phyloP scores from a whole-genome alignment of 352 stramenopile species.

The Pythium inflatum region DNA sequence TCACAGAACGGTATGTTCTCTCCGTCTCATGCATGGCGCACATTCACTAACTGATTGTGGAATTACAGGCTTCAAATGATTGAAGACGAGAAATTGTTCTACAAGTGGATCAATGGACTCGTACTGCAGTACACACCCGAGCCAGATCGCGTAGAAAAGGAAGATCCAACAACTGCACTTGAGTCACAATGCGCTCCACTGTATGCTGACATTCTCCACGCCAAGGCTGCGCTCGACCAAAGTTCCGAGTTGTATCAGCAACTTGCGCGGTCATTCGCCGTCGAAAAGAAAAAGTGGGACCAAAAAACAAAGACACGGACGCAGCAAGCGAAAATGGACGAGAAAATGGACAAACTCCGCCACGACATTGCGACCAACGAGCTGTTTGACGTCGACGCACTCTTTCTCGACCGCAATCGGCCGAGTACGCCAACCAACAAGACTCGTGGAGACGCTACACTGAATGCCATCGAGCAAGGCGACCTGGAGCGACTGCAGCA shows the following conservation, averaged over 20 bases:
- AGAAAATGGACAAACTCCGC: constrained; percentile 45
- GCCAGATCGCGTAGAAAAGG: not conserved
- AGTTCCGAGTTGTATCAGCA: constrained; percentile 35
- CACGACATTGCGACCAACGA: constrained; percentile 48
- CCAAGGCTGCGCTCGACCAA: constrained; percentile 37
- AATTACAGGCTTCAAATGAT: constrained; percentile 57
- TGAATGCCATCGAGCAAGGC: constrained; percentile 19
- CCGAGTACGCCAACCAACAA: not conserved
- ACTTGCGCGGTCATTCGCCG: constrained; percentile 38
- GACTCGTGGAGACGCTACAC: not conserved
- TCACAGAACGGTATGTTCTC: constrained; percentile 46
- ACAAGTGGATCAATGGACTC: constrained; percentile 75
- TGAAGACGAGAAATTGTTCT: constrained; percentile 64
- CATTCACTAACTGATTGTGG: too few relatives aligned
- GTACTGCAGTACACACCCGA: constrained; percentile 29
- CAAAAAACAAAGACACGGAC: constrained; percentile 44
- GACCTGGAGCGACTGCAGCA: constrained; percentile 44
- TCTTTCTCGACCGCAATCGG: constrained; percentile 42
- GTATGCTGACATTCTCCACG: constrained; percentile 34
- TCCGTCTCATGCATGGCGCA: too few relatives aligned
- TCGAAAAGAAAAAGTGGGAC: constrained; percentile 49
- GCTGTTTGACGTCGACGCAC: constrained; percentile 47
- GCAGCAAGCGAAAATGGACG: constrained; percentile 50
- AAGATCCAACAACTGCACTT: not conserved
- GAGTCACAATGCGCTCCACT: constrained; percentile 17